These are phyloP conservation scores for Termitomyces sp. DNA, from an alignment of 768 basidiomycete species.

Conservation along the genomic window DNA sequence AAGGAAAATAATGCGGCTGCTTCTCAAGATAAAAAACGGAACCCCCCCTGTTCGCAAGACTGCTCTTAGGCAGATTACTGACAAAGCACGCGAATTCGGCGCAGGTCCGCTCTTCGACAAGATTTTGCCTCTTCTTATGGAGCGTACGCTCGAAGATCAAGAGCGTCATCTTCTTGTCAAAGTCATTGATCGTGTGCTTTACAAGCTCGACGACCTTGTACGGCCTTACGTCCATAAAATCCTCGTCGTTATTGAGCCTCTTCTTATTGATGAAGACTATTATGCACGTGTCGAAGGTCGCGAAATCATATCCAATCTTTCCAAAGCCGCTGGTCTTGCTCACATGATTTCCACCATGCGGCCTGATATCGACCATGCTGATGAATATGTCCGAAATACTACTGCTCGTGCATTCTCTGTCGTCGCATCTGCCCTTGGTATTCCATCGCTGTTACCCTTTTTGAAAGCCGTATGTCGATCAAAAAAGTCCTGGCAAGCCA, in stretches of 20 bases:
- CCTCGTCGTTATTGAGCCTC: slow-evolving; percentile 97
- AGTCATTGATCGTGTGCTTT: slow-evolving; percentile 96
- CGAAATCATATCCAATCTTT: slow-evolving; percentile 97
- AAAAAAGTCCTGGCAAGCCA: slow-evolving; percentile 99
- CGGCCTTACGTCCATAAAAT: slow-evolving; percentile 99
- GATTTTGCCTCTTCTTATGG: slow-evolving; percentile 97
- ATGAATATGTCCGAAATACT: slow-evolving; percentile 98
- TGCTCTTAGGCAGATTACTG: slow-evolving; percentile 95
- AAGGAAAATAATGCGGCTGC: slow-evolving; percentile 96
- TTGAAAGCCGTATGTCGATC: slow-evolving; percentile 97
- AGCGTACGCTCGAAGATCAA: slow-evolving; percentile 95
- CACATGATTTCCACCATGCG: slow-evolving; percentile 99
- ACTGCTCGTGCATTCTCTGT: slow-evolving; percentile 99
- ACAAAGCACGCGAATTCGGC: slow-evolving; percentile 98
- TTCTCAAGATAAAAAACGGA: slow-evolving; percentile 99
- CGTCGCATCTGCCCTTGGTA: slow-evolving; percentile 96
- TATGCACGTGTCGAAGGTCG: slow-evolving; percentile 96
- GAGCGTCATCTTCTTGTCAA: slow-evolving; percentile 98
- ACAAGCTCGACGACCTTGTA: slow-evolving; percentile 98
- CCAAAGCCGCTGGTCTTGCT: slow-evolving; percentile 97
- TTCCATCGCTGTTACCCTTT: slow-evolving; percentile 96
- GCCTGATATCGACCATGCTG: slow-evolving; percentile 98
- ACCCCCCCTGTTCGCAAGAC: slow-evolving; percentile 98
- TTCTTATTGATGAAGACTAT: slow-evolving; percentile 97
- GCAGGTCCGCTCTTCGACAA: slow-evolving; percentile 99